These are phyloP conservation scores for Cutaneotrichosporon mucoides DNA, from an alignment of 1,284 basidiomycete species.

Conservation along the genomic window DNA sequence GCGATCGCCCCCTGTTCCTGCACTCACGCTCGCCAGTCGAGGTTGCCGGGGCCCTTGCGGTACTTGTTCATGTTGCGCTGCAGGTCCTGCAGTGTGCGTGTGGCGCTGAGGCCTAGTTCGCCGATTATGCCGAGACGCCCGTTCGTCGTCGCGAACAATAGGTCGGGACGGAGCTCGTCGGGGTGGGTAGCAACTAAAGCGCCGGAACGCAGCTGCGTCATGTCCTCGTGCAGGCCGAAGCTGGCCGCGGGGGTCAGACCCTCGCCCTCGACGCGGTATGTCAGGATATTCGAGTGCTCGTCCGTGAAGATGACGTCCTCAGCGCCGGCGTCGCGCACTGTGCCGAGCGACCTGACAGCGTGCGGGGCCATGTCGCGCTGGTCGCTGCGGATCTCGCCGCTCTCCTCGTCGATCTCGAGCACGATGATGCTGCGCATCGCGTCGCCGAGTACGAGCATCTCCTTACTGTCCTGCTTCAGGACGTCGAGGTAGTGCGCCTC, in stretches of 20 bases:
- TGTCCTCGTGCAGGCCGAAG: slow-evolving; percentile 51
- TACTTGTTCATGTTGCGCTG: slow-evolving; percentile 70
- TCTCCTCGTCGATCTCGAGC: slow-evolving; percentile 55
- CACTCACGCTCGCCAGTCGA: slow-evolving; percentile 63
- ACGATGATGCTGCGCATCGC: slow-evolving; percentile 75
- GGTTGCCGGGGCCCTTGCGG: slow-evolving; percentile 58
- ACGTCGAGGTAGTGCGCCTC: slow-evolving; percentile 59
- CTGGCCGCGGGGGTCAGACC: slow-evolving; percentile 44
- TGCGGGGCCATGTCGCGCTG: slow-evolving; percentile 74
- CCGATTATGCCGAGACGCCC: slow-evolving; percentile 77
- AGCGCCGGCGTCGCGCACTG: slow-evolving; percentile 37
- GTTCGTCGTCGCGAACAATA: slow-evolving; percentile 72
- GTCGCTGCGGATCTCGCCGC: slow-evolving; percentile 56
- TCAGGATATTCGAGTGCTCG: slow-evolving; percentile 66
- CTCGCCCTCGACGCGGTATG: slow-evolving; percentile 48
- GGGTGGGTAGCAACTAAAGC: slow-evolving; percentile 31
- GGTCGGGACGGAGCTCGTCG: slow-evolving; percentile 52
- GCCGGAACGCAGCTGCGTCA: slow-evolving; percentile 44
- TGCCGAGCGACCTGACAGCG: slow-evolving; percentile 51
- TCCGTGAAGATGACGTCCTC: slow-evolving; percentile 58
- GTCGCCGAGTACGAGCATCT: slow-evolving; percentile 65
- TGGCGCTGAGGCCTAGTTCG: slow-evolving; percentile 58
- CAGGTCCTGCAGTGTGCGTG: slow-evolving; percentile 65
- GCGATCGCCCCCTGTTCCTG: slow-evolving; percentile 2
- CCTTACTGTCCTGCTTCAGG: slow-evolving; percentile 29